A percentile compares a stretch with the other conserved stretches of the same genome.
Evolutionary conservation across 2,329 filamentous ascomycete genomes (phyloP).

Genomic region (Uncinocarpus reesii): DNA sequence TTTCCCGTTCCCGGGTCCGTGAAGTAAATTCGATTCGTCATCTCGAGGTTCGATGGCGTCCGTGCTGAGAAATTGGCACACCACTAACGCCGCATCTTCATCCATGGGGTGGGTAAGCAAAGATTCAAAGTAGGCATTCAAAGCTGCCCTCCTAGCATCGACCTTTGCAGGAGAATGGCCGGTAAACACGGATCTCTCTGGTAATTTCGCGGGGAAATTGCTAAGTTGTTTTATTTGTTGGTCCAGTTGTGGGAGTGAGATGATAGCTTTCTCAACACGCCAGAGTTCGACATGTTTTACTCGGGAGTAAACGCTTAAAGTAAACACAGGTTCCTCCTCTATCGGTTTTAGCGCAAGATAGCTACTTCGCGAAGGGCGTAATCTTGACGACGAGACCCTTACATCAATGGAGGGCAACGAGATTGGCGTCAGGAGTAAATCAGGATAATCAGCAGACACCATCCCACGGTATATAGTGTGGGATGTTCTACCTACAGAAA

Average conservation of each 20-base stretch:
- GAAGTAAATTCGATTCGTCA: slow-evolving; percentile 44
- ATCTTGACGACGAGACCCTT: slow-evolving; percentile 83
- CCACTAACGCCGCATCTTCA: slow-evolving; percentile 61
- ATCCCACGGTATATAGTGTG: slow-evolving; percentile 60
- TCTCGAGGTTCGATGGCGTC: slow-evolving; percentile 49
- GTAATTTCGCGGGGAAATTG: slow-evolving; percentile 58
- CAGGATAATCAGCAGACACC: slow-evolving; percentile 75
- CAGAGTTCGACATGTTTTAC: slow-evolving; percentile 65
- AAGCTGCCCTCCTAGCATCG: slow-evolving; percentile 68
- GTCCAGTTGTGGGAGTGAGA: slow-evolving; percentile 71
- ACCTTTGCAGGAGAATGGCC: slow-evolving; percentile 91
- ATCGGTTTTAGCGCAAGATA: slow-evolving; percentile 66
- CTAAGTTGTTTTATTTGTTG: slow-evolving; percentile 64
- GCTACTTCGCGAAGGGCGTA: slow-evolving; percentile 82
- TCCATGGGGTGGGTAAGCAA: slow-evolving; percentile 75
- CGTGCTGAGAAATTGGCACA: slow-evolving; percentile 75
- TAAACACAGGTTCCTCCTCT: slow-evolving; percentile 91
- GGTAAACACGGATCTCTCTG: slow-evolving; percentile 75
- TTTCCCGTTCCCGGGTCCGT: slow-evolving; percentile 28
- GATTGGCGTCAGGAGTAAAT: slow-evolving; percentile 75
- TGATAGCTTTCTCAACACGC: slow-evolving; percentile 86
- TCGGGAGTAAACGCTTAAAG: slow-evolving; percentile 71
- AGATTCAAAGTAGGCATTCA: slow-evolving; percentile 77
- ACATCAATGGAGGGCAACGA: slow-evolving; percentile 77
- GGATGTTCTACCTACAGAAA: slow-evolving; percentile 3